These are phyloP conservation scores for Candida coleopterorum DNA, from an alignment of 805 yeast genomes.

Conservation along the genomic window DNA sequence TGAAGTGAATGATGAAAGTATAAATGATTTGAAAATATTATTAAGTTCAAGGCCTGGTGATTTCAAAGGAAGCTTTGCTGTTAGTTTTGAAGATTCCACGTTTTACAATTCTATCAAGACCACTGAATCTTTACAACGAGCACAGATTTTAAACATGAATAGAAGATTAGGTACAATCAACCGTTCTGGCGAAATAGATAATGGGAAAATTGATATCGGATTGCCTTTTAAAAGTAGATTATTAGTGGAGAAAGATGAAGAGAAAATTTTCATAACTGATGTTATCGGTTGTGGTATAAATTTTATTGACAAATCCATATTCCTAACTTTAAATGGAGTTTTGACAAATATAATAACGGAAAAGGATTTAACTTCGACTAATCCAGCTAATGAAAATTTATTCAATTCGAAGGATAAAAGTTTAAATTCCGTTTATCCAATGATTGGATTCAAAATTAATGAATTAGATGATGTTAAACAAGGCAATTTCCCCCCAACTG, in stretches of 20 bases:
- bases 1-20: slow-evolving; percentile 9
- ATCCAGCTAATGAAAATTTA: slow-evolving; percentile 17
- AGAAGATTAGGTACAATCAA: slow-evolving; percentile 30
- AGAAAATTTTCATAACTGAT: slow-evolving; percentile 36
- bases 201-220: slow-evolving; percentile 32
- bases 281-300: slow-evolving; percentile 82
- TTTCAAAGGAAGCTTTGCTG: slow-evolving; percentile 37
- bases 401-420: slow-evolving; percentile 18
- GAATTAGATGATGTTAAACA: slow-evolving; percentile 26
- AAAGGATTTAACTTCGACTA: slow-evolving; percentile 20
- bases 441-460: slow-evolving; percentile 29
- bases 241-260: slow-evolving; percentile 9
- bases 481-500: slow-evolving; percentile 12
- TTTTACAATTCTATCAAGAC: slow-evolving; percentile 35
- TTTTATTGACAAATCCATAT: slow-evolving; percentile 56
- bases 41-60: slow-evolving; percentile 36
- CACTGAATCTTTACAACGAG: slow-evolving; percentile 24
- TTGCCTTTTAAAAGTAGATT: slow-evolving; percentile 28
- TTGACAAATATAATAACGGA: slow-evolving; percentile 21
- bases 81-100: slow-evolving; percentile 35
- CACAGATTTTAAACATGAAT: slow-evolving; percentile 30
- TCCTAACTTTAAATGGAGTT: slow-evolving; percentile 80
- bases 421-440: slow-evolving; percentile 30
- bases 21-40: slow-evolving; percentile 18
- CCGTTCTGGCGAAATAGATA: slow-evolving; percentile 25